Conservation (phyloP, 768 basidiomycete species). For the Leccinum sublutescens region DNA sequence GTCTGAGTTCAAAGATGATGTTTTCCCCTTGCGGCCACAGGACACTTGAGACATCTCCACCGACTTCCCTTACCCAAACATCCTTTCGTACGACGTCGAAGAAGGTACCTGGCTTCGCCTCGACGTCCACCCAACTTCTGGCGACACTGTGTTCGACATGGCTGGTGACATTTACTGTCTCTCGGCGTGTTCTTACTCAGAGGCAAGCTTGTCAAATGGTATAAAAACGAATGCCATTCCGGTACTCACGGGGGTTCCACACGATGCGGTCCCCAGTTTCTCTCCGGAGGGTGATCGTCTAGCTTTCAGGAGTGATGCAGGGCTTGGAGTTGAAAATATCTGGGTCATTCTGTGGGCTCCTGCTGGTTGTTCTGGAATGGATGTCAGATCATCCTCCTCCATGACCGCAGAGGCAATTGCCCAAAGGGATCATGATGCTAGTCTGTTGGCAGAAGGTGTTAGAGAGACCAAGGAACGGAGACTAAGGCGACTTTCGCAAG, state of each 20-base stretch:
- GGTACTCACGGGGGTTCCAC: slow-evolving; percentile 61
- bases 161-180: slow-evolving; percentile 73
- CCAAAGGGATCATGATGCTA: slow-evolving; percentile 42
- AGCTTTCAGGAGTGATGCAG: slow-evolving; percentile 74
- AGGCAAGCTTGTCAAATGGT: slow-evolving; percentile 25
- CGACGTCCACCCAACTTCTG: slow-evolving; percentile 66
- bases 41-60: slow-evolving; percentile 72
- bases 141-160: slow-evolving; percentile 76
- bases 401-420: slow-evolving; percentile 38
- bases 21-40: slow-evolving; percentile 60
- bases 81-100: slow-evolving; percentile 61
- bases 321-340: slow-evolving; percentile 70
- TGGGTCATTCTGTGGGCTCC: slow-evolving; percentile 62
- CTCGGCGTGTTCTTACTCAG: slow-evolving; percentile 40
- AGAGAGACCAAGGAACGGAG: slow-evolving; percentile 50
- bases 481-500: slow-evolving; percentile 48
- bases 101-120: slow-evolving; percentile 78
- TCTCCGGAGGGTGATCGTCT: slow-evolving; percentile 62
- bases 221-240: slow-evolving; percentile 48
- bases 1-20: slow-evolving; percentile 47
- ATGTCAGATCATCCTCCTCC: slow-evolving; percentile 39
- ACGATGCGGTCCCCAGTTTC: slow-evolving; percentile 72
- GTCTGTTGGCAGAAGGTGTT: slow-evolving; percentile 46
- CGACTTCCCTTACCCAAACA: slow-evolving; percentile 67
- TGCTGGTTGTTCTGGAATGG: slow-evolving; percentile 58